These are phyloP conservation scores for Strobilomyces dryophilus DNA, from an alignment of 768 basidiomycete species.

Conservation along the genomic window DNA sequence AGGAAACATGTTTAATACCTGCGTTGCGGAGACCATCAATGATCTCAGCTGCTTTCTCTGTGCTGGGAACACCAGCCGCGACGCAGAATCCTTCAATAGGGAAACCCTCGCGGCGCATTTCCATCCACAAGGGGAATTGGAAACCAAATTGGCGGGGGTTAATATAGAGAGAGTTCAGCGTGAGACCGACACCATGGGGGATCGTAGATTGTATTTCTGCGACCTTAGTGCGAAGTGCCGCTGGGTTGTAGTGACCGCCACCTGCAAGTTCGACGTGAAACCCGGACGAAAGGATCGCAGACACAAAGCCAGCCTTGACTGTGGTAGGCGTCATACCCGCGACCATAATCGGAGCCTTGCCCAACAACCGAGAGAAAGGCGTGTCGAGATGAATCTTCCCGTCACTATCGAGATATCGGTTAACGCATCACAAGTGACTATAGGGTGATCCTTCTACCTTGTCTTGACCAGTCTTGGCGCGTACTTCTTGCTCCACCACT, in stretches of 20 bases:
- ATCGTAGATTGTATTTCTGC: slow-evolving; percentile 86
- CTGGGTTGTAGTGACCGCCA: slow-evolving; percentile 93
- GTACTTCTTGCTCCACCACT: slow-evolving; percentile 91
- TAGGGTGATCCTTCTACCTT: slow-evolving; percentile 43
- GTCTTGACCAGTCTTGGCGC: slow-evolving; percentile 84
- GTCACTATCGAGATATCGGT: slow-evolving; percentile 49
- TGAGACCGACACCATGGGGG: slow-evolving; percentile 86
- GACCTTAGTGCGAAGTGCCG: slow-evolving; percentile 85
- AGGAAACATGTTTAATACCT: slow-evolving; percentile 93
- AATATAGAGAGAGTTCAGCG: slow-evolving; percentile 95
- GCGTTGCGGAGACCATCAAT: slow-evolving; percentile 75
- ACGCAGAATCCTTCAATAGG: slow-evolving; percentile 99
- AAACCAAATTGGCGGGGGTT: slow-evolving; percentile 96
- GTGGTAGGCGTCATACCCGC: slow-evolving; percentile 99
- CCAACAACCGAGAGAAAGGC: slow-evolving; percentile 91
- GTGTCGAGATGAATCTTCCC: slow-evolving; percentile 92
- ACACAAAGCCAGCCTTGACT: slow-evolving; percentile 92
- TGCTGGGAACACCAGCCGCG: slow-evolving; percentile 94
- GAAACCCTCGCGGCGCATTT: slow-evolving; percentile 91
- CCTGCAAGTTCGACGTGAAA: slow-evolving; percentile 97
- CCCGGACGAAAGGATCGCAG: slow-evolving; percentile 87
- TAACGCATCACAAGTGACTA: neutral
- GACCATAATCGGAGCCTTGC: slow-evolving; percentile 98
- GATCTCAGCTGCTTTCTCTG: slow-evolving; percentile 97
- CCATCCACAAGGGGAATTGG: slow-evolving; percentile 97